Percentiles rank a stretch among this genome's conserved stretches.
These are phyloP conservation scores for Poronia punctata DNA, from an alignment of 495 filamentous ascomycete genomes.

Conservation along the genomic window DNA sequence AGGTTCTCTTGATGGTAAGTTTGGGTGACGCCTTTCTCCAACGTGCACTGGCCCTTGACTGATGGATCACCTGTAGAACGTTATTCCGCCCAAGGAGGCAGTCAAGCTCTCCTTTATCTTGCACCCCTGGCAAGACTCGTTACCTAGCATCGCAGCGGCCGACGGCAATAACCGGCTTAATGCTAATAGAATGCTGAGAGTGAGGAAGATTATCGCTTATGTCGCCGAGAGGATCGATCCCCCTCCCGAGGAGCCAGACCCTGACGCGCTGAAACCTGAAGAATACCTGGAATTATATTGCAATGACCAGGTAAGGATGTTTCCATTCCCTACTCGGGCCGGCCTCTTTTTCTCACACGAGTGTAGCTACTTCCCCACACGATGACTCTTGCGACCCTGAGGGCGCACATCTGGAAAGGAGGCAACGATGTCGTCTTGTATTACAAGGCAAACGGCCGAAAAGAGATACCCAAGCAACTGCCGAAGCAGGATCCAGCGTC, in stretches of 20 bases:
- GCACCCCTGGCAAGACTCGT: conserved; percentile 69
- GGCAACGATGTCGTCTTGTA: conserved; percentile 82
- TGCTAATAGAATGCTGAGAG: conserved; percentile 91
- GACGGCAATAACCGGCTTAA: conserved; percentile 83
- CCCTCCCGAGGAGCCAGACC: conserved; percentile 38
- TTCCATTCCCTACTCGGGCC: conserved; percentile 6
- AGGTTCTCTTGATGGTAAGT: conserved; percentile 70
- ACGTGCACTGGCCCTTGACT: conserved; percentile 11
- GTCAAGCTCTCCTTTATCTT: conserved; percentile 89
- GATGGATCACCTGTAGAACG: conserved; percentile 49
- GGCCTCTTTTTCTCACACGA: conserved; percentile 13
- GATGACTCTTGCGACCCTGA: conserved; percentile 88
- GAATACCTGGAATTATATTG: conserved; percentile 93
- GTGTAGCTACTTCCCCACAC: conserved; percentile 46
- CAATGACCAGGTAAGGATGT: conserved; percentile 80
- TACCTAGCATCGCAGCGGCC: conserved; percentile 61
- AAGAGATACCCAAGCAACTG: conserved; percentile 40
- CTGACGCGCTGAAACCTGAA: conserved; percentile 66
- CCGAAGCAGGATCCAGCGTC: conserved; percentile 13
- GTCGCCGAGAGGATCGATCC: conserved; percentile 86
- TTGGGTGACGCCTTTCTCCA: background rate
- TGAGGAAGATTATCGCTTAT: conserved; percentile 91
- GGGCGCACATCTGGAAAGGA: conserved; percentile 85
- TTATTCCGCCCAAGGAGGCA: conserved; percentile 80
- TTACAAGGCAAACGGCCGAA: conserved; percentile 85